Evolutionary conservation across 1,284 basidiomycete species (phyloP).

Genomic region (Anthracocystis walkeri): DNA sequence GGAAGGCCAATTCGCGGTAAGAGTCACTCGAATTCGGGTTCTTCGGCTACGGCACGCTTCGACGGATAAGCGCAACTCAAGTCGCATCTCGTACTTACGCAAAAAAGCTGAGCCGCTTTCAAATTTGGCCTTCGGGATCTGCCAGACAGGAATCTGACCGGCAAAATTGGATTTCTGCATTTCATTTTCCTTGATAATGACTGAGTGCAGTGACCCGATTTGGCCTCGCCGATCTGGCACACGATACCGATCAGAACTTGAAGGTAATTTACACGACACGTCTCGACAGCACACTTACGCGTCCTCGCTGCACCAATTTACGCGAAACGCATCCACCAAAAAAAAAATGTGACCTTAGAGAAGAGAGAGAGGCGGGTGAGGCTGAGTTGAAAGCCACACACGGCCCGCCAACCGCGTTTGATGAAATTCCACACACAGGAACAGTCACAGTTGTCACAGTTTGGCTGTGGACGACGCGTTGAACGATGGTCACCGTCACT

Average conservation of each 20-base stretch:
- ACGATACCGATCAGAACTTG: background rate
- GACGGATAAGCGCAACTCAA: too few relatives aligned
- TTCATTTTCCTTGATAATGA: background rate
- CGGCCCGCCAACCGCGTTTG: constrained; percentile 19
- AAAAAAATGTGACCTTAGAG: constrained; percentile 15
- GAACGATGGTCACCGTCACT: background rate
- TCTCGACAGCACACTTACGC: constrained; percentile 5
- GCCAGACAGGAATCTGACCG: background rate
- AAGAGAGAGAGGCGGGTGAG: constrained; percentile 1
- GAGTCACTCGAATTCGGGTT: too few relatives aligned
- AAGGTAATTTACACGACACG: constrained; percentile 40
- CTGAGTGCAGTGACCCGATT: background rate
- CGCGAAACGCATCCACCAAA: constrained; percentile 17
- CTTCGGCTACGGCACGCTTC: too few relatives aligned
- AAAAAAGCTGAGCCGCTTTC: too few relatives aligned
- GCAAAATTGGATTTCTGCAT: background rate
- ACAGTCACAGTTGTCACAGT: constrained; percentile 8
- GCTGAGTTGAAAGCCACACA: constrained; percentile 6
- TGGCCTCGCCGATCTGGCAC: background rate
- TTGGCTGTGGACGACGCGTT: constrained; percentile 7
- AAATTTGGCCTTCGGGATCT: too few relatives aligned
- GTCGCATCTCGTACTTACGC: too few relatives aligned
- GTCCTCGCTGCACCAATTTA: constrained; percentile 16
- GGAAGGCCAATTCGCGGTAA: background rate
- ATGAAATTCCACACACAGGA: constrained; percentile 25